phyloP scores from a whole-genome alignment of 129 eudicot species.

The Logfia minima region DNA sequence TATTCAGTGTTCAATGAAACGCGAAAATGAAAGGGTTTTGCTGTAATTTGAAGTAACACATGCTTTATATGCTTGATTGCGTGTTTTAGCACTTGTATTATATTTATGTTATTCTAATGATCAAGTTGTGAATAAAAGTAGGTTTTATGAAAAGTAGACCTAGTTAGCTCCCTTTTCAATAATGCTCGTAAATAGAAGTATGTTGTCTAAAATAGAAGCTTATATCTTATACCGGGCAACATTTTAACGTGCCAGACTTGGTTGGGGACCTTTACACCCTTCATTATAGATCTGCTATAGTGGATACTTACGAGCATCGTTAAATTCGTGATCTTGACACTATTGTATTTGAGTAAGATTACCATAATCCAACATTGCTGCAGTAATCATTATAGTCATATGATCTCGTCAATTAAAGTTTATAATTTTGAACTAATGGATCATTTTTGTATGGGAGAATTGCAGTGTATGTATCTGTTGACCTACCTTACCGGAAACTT shows the following conservation, averaged over 20 bases:
- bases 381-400: too few relatives aligned
- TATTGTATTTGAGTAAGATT: too few relatives aligned
- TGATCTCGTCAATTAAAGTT: too few relatives aligned
- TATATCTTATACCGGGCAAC: background rate
- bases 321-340: too few relatives aligned
- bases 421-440: too few relatives aligned
- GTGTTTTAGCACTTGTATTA: background rate
- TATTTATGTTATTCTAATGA: background rate
- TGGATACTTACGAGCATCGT: too few relatives aligned
- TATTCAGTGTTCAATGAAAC: background rate
- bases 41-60: background rate
- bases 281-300: too few relatives aligned
- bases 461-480: constrained; percentile 77
- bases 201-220: too few relatives aligned
- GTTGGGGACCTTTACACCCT: background rate
- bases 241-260: background rate
- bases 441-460: constrained; percentile 10
- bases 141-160: background rate
- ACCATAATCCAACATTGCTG: too few relatives aligned
- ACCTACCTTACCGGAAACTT: constrained; percentile 77
- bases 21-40: background rate
- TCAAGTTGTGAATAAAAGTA: background rate
- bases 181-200: background rate
- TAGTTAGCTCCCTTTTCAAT: background rate
- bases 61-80: background rate